A percentile compares a stretch with the other conserved stretches of the same genome.
phyloP scores from a whole-genome alignment of 78 protist species.

The Emiliania huxleyi region DNA sequence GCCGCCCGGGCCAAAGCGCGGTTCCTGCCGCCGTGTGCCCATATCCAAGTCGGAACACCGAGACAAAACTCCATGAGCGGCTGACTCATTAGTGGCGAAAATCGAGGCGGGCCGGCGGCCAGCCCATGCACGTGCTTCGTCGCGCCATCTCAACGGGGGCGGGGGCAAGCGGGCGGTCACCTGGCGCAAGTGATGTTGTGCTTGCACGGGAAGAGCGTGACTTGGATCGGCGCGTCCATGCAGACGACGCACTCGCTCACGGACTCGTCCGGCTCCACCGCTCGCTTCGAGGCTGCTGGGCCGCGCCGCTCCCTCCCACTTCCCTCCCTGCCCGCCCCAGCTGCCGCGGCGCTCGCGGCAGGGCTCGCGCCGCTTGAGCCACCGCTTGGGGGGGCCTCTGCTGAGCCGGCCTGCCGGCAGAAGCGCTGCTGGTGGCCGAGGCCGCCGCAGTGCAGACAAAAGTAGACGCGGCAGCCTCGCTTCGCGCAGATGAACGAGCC shows the following conservation, averaged over 20 bases:
- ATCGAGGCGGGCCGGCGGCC: too few species aligned
- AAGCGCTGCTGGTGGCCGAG: constrained; percentile 17
- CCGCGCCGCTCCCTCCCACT: neutral
- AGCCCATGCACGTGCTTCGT: too few species aligned
- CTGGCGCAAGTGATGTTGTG: constrained; percentile 9
- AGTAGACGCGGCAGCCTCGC: constrained; percentile 2
- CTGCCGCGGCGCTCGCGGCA: neutral
- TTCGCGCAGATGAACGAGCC: neutral
- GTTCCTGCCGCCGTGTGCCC: too few species aligned
- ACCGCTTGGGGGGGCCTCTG: too few species aligned
- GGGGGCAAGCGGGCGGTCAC: too few species aligned
- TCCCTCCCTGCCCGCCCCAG: neutral
- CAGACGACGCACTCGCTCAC: neutral
- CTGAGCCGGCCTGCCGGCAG: neutral
- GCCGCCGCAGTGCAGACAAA: neutral
- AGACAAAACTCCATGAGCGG: too few species aligned
- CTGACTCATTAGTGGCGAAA: too few species aligned
- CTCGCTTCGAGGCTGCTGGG: neutral
- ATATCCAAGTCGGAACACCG: too few species aligned
- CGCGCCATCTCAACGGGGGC: too few species aligned
- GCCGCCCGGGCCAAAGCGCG: too few species aligned
- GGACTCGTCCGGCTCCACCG: neutral
- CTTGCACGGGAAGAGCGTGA: neutral
- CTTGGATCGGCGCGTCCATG: neutral
- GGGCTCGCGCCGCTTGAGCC: neutral